Base-by-base conservation (phyloP, 192 early-diverging fungal species). In the Powellomyces hirtus region DNA sequence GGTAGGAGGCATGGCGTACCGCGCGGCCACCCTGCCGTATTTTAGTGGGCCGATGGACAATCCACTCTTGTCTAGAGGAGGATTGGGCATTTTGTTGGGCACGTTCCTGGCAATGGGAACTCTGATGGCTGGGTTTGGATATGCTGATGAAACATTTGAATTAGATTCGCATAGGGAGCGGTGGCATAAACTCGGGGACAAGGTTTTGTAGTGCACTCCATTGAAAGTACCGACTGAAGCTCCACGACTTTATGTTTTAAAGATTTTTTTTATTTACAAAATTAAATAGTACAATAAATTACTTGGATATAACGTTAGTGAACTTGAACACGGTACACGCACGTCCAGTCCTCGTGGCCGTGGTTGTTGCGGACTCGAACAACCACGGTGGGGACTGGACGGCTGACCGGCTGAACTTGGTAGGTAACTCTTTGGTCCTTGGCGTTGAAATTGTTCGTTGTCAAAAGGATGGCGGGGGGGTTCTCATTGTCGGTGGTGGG, bases 321-420 rank as follows among this genome's bases (percentile, higher is more conserved):
- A 16, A 78, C 73, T 33, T 66, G 35, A 7, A 78, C 68, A 8
- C 69, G 42, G 42, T 78, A 75, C 33, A 78, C 53, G 50, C 77
- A 78, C 40, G 77, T 78, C 52, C 65, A 78, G 6, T 71, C 62
- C 38, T 50, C 46, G 35, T 78, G 66, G 20, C 77, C 77, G 66
- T 71, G 73, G 40, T 78, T 78, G 14, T 49, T 58, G 65, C 37
- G 24, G 5, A 78, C 50, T 22, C 66, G 68, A 38, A 75, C 20
- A 36, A 75, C 63, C 35, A 75, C 69, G 4, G 59, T 46, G 2
- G 37, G 33, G 18, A 65, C 59, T 30, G 50, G 7, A 24, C 16
- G n/a, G 30, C 57, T 5, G 18, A 30, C 44, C 30, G 62, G 62
- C 30, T 68, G 53, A 10, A n/a, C n/a, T n/a, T n/a, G n/a, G n/a